A percentile compares a stretch with the other conserved stretches of the same genome.
phyloP scores from a whole-genome alignment of 495 filamentous ascomycete genomes.

The Staphylotrichum longicolle region DNA sequence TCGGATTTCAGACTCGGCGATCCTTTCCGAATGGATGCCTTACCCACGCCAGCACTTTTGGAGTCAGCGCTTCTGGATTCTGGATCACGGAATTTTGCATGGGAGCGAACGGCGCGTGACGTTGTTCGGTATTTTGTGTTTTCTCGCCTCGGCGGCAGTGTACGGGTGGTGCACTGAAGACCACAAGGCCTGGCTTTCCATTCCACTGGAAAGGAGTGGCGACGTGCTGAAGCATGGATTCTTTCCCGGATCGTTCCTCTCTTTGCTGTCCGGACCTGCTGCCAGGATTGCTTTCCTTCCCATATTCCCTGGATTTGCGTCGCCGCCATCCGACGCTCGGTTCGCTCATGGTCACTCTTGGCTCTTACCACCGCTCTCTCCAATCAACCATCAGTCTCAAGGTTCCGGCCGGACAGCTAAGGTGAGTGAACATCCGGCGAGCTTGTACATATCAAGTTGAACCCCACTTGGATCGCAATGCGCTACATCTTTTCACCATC shows the following conservation, averaged over 20 bases:
- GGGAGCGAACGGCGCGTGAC: conserved; percentile 32
- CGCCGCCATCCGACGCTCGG: conserved; percentile 10
- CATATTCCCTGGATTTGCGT: conserved; percentile 8
- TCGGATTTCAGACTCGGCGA: too few species aligned
- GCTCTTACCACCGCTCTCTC: conserved; percentile 17
- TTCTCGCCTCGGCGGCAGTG: conserved; percentile 15
- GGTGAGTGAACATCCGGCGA: conserved; percentile 45
- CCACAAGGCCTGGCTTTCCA: conserved; percentile 25
- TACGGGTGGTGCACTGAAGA: conserved; percentile 25
- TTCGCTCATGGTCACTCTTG: conserved; percentile 5
- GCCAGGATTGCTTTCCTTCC: conserved; percentile 17
- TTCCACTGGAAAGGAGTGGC: conserved; percentile 23
- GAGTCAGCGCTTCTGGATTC: conserved; percentile 13
- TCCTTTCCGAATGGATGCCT: conserved; percentile 16
- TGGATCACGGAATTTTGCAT: conserved; percentile 17
- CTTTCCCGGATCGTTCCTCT: conserved; percentile 22
- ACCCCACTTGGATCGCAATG: conserved; percentile 32
- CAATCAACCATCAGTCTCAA: conserved; percentile 30
- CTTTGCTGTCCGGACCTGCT: conserved; percentile 37
- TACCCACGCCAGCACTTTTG: conserved; percentile 5
- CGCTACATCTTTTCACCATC: conserved; percentile 29
- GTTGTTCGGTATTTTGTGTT: conserved; percentile 31
- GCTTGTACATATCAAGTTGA: conserved; percentile 47
- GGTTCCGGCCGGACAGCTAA: conserved; percentile 46
- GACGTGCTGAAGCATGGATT: conserved; percentile 17